phyloP scores from a whole-genome alignment of 345 rosid species.

The Murraya koenigii region DNA sequence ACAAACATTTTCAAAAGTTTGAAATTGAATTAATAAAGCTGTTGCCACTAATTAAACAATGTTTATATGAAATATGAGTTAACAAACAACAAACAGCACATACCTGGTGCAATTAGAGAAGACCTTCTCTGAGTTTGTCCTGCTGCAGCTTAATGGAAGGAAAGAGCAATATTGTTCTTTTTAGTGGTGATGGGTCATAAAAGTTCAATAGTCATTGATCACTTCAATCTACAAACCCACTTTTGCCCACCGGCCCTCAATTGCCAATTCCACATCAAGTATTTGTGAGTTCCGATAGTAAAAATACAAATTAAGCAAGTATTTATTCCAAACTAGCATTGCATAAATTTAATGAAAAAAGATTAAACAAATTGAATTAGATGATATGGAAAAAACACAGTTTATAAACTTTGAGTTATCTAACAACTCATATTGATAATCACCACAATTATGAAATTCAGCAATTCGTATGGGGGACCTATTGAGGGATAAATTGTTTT shows the following conservation, averaged over 20 bases:
- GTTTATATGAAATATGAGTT: neutral
- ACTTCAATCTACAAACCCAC: neutral
- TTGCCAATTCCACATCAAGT: neutral
- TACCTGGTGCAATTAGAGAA: neutral
- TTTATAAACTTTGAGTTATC: neutral
- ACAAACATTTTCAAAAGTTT: neutral
- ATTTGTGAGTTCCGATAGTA: neutral
- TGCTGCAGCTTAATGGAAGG: neutral
- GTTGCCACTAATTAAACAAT: neutral
- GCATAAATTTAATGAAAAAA: neutral
- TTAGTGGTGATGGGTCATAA: neutral
- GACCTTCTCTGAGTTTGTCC: neutral
- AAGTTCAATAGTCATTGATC: neutral
- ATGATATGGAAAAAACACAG: neutral
- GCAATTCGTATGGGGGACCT: neutral
- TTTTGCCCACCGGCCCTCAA: neutral
- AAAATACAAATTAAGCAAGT: neutral
- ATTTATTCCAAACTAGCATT: neutral
- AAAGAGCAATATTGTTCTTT: neutral
- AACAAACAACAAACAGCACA: neutral
- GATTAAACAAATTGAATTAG: neutral
- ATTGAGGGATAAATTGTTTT: neutral
- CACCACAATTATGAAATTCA: too few relatives aligned
- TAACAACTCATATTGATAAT: neutral
- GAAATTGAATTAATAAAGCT: neutral